These are phyloP conservation scores for Aschersonia sp. DNA, from an alignment of 2,329 filamentous ascomycete genomes.

Conservation along the genomic window DNA sequence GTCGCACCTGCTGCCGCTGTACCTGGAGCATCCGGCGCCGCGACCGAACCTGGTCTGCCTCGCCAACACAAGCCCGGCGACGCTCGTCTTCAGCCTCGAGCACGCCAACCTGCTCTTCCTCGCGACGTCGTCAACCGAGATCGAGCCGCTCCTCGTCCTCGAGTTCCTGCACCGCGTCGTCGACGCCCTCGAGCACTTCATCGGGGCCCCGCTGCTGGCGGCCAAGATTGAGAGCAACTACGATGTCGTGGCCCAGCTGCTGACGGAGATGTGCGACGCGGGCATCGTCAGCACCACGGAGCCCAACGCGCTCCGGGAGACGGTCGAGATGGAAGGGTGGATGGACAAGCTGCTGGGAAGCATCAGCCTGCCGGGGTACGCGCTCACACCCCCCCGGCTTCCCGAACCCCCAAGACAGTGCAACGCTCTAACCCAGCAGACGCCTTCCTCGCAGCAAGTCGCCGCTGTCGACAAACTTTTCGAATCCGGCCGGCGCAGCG, in stretches of 20 bases:
- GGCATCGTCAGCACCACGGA: constrained; percentile 84
- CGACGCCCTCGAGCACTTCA: constrained; percentile 86
- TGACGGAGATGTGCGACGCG: constrained; percentile 93
- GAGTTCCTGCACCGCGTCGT: constrained; percentile 90
- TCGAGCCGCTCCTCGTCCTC: constrained; percentile 76
- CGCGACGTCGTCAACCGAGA: constrained; percentile 70
- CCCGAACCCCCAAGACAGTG: background rate
- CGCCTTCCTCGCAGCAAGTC: constrained; percentile 19
- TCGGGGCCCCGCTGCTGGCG: constrained; percentile 74
- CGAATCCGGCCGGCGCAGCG: constrained; percentile 23
- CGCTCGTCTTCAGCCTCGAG: constrained; percentile 74
- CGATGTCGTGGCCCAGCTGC: constrained; percentile 82
- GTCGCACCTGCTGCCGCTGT: constrained; percentile 65
- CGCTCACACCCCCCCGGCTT: constrained; percentile 1
- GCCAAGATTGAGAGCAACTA: constrained; percentile 81
- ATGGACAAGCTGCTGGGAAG: constrained; percentile 80
- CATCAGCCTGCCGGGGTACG: constrained; percentile 66
- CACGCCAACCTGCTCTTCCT: constrained; percentile 81
- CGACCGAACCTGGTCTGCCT: constrained; percentile 80
- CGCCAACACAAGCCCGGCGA: constrained; percentile 67
- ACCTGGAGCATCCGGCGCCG: constrained; percentile 67
- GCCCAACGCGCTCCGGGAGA: constrained; percentile 78
- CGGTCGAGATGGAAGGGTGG: constrained; percentile 83
- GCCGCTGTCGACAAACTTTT: constrained; percentile 21
- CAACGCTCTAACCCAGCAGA: constrained; percentile 1